Evolutionary conservation across 305 asterid species (phyloP), one percentile per base, ranked within the genome.

Genomic region (Stenogyne calaminthoides): DNA sequence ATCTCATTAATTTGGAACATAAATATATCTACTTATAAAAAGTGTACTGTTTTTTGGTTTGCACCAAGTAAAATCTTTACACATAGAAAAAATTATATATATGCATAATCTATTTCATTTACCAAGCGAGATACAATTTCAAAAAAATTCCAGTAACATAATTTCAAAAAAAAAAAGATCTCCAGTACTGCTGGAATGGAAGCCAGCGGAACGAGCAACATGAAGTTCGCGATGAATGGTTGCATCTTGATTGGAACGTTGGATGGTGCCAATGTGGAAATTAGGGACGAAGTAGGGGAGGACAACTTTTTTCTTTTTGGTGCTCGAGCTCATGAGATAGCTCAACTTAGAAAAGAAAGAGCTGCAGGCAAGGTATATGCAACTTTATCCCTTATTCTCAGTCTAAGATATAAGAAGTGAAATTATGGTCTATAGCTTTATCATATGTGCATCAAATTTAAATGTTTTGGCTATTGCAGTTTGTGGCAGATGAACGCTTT

Each of bases 121-220:
- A 18, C 34, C 46, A 25, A 62, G 42, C 39, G 7, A 36, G 44
- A 52, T 54, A 36, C 4, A 68, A 51, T 40, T 3, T 25, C 19
- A 15, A n/a, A n/a, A n/a, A n/a, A n/a, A n/a, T n/a, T n/a, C n/a
- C n/a, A n/a, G n/a, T n/a, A n/a, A n/a, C 46, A 67, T 1, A 29
- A 34, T 29, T 20, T 76, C 20, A 22, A 9, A 40, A 59, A 19
- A n/a, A n/a, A n/a, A 22, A 51, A 12, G 19, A 39, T 14, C 16
- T 12, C 51, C 72, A 89, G 98, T 82, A 93, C 96, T 78, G 98
- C 97, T 76, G 98, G 98, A 65, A 93, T 93, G 97, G 98, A 93
- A 78, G 97, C 98, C 60, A 93, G 98, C 81, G 98, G 98, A 80
- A 91, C 98, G 59, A 93, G 98, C 88, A 93, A 93, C 89, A 93